Percentiles rank a stretch among this genome's conserved stretches.
These are phyloP conservation scores for Elsinoe necatrix DNA, from an alignment of 2,329 filamentous ascomycete genomes.

Conservation along the genomic window DNA sequence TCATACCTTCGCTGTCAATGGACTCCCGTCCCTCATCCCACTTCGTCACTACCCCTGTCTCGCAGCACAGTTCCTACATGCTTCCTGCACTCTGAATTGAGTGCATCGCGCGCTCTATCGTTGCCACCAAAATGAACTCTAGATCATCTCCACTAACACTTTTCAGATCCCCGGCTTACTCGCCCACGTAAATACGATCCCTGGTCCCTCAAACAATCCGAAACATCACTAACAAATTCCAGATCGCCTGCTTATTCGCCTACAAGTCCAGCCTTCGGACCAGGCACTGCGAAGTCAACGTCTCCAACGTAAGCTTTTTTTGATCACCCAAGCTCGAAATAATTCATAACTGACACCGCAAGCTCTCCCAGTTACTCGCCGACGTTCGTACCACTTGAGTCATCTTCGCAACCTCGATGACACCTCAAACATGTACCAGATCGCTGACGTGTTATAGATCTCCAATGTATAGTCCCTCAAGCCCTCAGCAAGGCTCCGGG, in stretches of 20 bases:
- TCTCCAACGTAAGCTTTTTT: slow-evolving; percentile 28
- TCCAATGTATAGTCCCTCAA: slow-evolving; percentile 50
- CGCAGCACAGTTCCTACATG: no score
- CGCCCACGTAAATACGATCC: slow-evolving; percentile 30
- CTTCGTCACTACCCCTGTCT: no score
- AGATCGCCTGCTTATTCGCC: slow-evolving; percentile 38
- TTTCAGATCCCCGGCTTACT: slow-evolving; percentile 47
- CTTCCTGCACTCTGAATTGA: no score
- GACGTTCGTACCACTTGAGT: background rate
- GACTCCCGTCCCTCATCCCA: no score
- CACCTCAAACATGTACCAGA: background rate
- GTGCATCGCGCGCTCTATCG: no score
- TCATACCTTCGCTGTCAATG: no score
- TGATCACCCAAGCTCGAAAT: no score
- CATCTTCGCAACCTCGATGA: background rate
- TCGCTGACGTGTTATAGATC: slow-evolving; percentile 34
- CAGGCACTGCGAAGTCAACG: slow-evolving; percentile 32
- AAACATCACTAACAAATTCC: background rate
- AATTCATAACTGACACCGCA: background rate
- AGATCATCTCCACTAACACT: background rate
- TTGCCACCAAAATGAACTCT: background rate
- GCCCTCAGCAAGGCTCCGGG: slow-evolving; percentile 29
- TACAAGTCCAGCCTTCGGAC: slow-evolving; percentile 28
- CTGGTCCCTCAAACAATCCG: background rate
- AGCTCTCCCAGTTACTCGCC: slow-evolving; percentile 41